Evolutionary conservation across 495 filamentous ascomycete species (phyloP), one percentile per base, ranked within the genome.

Genomic region (Evansstolkia leycettana): DNA sequence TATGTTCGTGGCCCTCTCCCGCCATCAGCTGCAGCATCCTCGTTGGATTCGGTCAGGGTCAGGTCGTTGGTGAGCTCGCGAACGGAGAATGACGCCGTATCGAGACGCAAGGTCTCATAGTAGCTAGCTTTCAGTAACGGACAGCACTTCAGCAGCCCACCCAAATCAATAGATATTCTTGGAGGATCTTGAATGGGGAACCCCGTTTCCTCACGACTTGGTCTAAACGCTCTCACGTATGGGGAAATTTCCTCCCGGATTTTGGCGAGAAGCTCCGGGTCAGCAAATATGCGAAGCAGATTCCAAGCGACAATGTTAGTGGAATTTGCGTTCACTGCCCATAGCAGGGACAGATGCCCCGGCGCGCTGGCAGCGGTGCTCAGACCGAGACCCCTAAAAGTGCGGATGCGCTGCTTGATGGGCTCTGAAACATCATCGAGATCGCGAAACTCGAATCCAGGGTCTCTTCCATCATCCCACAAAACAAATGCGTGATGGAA

Each of bases 291-390:
- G 33, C 64, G 72, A 11, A 73, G 43, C 13, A 77, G 33, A 31
- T 64, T 62, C 74, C 74, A 80, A 46, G 73, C 78, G 2, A 66
- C 62, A 30, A 69, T 51, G 19, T 64, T 59, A 10, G 67, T 59
- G 1, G 63, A 50, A 37, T 78, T 68, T 7, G 64, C 66, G 37
- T 68, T 64, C 39, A 72, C 48, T 13, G 64, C 64, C 67, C 73
- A 78, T 9, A 75, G 45, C 14, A 76, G 43, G 13, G 53, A 60
- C 13, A 69, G 36, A 37, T 64, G 49, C 2, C 40, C 52, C 7
- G 57, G 46, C 8, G 51, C 64, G 27, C 58, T 63, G 2, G 49
- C 48, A 5, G 37, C 28, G 2, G 52, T 39, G 6, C 57, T 55
- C 4, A 62, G 40, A 7, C 52, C 53, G 18, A 56, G 13, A 17